Evolutionary conservation across 441 rosid genomes (phyloP), one percentile per base, ranked within the genome.

Genomic region (Euphorbia celastroides): DNA sequence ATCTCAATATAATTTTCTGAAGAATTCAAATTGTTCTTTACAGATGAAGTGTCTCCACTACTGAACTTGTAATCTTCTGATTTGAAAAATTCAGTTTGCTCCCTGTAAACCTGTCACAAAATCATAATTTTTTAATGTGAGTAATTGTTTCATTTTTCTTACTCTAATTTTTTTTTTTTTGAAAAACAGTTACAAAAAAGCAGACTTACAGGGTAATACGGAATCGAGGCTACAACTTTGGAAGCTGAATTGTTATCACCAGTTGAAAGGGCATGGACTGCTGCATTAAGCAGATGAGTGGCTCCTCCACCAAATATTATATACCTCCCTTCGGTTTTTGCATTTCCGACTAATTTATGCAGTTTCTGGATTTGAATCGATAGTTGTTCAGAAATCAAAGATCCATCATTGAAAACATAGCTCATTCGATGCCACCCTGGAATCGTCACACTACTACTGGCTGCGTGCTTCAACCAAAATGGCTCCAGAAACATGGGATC

Each of bases 341-440:
- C 90, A 61, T 86, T 88, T 38, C 90, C 90, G n/a, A 81, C 81
- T n/a, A 61, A n/a, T 6, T 55, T 55, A 65, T 87, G 93, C 11
- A 87, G 66, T 23, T 74, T 81, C 22, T 56, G n/a, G 8, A 52
- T 48, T 65, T 90, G 97, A 13, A 90, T 67, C n/a, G 72, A 76
- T 7, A 83, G 76, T 79, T 75, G 76, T 46, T 48, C 11, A 0
- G 87, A 88, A 17, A 82, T 69, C 23, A 0, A 7, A 27, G 71
- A 38, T 0, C 4, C 7, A 62, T 82, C 77, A 19, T 5, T 5
- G 64, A 6, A 83, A 0, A 13, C 0, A 65, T 90, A 90, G 71
- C 97, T 79, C 95, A 90, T 82, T 62, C 87, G 69, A 54, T 88
- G 90, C 92, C 90, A 85, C 16, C 88, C 95, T 1, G 95, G 72